Percentiles rank a stretch among this genome's conserved stretches.
Conservation (phyloP, 2,329 filamentous ascomycete species). For the Exophiala viscosa region DNA sequence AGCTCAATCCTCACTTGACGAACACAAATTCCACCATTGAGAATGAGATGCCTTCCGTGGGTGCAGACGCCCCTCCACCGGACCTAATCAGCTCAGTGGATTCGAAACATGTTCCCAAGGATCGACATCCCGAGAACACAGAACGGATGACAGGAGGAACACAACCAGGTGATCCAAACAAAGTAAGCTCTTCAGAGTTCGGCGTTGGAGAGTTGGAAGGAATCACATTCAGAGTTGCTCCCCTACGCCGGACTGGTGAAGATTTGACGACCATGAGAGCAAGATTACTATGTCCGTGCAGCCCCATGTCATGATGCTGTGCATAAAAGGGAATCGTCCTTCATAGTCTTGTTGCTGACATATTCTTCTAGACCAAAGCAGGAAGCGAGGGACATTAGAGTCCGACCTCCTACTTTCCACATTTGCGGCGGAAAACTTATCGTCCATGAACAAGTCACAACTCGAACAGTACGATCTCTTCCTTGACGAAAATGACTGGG, state of each 20-base stretch:
- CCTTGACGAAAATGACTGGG: constrained; percentile 99
- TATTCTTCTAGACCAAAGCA: constrained; percentile 67
- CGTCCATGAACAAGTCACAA: constrained; percentile 67
- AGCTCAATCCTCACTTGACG: constrained; percentile 59
- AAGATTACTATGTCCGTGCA: constrained; percentile 63
- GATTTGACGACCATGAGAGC: constrained; percentile 82
- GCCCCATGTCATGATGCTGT: constrained; percentile 3
- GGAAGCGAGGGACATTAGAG: constrained; percentile 93
- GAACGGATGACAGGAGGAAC: constrained; percentile 63
- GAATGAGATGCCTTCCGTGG: constrained; percentile 57
- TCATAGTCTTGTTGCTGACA: constrained; percentile 12
- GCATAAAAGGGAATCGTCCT: not conserved
- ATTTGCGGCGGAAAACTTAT: constrained; percentile 78
- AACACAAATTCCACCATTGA: constrained; percentile 62
- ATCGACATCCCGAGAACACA: constrained; percentile 60
- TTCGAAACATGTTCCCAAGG: constrained; percentile 55
- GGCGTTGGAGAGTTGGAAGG: constrained; percentile 84
- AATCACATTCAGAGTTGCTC: constrained; percentile 81
- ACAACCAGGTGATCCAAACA: constrained; percentile 48
- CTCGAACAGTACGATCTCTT: constrained; percentile 84
- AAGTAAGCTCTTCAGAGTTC: constrained; percentile 58
- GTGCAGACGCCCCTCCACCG: constrained; percentile 55
- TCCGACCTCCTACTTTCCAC: constrained; percentile 94
- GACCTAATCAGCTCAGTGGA: constrained; percentile 59
- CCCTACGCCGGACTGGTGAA: constrained; percentile 79